A percentile compares a stretch with the other conserved stretches of the same genome.
Conservation (phyloP, 2,329 filamentous ascomycete genomes). For the Fusarium palustre region DNA sequence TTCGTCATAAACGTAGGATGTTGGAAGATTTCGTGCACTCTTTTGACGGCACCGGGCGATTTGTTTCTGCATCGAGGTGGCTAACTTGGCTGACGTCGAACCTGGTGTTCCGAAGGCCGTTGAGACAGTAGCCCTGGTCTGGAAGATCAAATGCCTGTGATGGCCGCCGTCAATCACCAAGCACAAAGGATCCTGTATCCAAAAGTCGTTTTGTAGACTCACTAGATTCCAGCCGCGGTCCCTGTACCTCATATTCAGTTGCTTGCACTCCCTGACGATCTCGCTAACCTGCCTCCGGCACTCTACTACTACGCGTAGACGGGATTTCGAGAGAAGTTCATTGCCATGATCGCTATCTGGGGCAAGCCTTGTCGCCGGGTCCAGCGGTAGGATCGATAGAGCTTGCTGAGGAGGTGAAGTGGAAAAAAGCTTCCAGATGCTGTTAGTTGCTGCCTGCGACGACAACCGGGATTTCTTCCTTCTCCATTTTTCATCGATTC, state of each 20-base stretch:
- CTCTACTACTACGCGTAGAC: background rate
- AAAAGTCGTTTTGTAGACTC: background rate
- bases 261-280: background rate
- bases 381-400: background rate
- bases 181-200: background rate
- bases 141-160: background rate
- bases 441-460: conserved; percentile 2
- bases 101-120: background rate
- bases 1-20: background rate
- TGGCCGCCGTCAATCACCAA: background rate
- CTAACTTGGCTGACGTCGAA: background rate
- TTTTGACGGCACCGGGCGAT: background rate
- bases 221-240: conserved; percentile 1
- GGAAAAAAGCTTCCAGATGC: background rate
- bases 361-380: background rate
- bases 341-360: background rate
- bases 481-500: too few relatives aligned
- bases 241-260: conserved; percentile 3
- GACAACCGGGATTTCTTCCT: background rate
- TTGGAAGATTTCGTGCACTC: background rate
- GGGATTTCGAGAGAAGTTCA: background rate
- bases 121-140: background rate
- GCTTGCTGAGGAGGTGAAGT: background rate
- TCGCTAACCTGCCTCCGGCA: background rate
- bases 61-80: background rate